Conservation (phyloP, 352 stramenopile species). For the Globisporangium abappressorium region DNA sequence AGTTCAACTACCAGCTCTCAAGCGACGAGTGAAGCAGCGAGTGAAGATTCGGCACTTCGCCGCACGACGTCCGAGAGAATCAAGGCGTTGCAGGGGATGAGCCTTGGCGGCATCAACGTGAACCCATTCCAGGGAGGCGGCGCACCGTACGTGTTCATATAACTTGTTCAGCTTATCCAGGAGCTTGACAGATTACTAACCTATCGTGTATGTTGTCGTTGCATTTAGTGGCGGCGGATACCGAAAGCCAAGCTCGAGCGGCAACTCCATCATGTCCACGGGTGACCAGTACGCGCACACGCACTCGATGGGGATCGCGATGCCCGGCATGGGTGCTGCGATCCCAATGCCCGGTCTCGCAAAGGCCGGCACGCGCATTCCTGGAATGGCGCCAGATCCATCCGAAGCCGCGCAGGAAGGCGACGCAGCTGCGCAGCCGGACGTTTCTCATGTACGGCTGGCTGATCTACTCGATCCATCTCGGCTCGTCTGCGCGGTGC, state of each 20-base stretch:
- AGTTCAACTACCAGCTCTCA: conserved; percentile 1
- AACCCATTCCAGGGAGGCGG: conserved; percentile 70
- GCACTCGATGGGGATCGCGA: conserved; percentile 65
- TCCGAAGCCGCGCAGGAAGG: conserved; percentile 25
- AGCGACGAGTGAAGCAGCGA: conserved; percentile 9
- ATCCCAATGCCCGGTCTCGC: conserved; percentile 82
- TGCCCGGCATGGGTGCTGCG: conserved; percentile 78
- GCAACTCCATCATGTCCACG: conserved; percentile 76
- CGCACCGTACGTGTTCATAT: conserved; percentile 17
- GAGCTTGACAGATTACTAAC: background rate
- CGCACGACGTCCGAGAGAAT: conserved; percentile 55
- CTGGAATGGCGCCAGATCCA: conserved; percentile 44
- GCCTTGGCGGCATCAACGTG: conserved; percentile 77
- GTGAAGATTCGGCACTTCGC: conserved; percentile 10
- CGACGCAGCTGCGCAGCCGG: conserved; percentile 27
- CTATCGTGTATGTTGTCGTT: conserved; percentile 4
- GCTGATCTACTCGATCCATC: background rate
- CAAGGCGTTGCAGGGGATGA: conserved; percentile 68
- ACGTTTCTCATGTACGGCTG: conserved; percentile 63
- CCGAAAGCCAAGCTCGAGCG: conserved; percentile 31
- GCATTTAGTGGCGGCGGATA: conserved; percentile 34
- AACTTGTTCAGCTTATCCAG: too few species aligned
- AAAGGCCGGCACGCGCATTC: conserved; percentile 62
- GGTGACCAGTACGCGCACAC: conserved; percentile 77
- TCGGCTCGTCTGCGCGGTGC: background rate